These are phyloP conservation scores for Scleroderma citrinum DNA, from an alignment of 768 basidiomycete genomes.

Conservation along the genomic window DNA sequence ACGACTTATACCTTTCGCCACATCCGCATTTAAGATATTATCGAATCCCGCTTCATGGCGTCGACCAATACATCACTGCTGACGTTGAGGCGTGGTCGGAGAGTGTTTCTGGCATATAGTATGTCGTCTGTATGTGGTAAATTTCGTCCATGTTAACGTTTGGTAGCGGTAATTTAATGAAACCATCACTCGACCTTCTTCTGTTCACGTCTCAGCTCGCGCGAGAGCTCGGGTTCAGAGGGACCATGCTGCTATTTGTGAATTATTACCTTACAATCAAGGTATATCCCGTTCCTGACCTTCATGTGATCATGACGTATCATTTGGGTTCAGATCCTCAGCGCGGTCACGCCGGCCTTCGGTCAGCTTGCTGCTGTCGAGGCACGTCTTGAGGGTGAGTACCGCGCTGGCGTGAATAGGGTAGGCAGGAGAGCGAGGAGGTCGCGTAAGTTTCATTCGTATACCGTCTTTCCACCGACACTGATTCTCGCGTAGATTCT, in stretches of 20 bases:
- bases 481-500: constrained; percentile 52
- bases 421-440: constrained; percentile 90
- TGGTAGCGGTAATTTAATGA: constrained; percentile 82
- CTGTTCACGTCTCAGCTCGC: constrained; percentile 92
- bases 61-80: constrained; percentile 91
- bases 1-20: constrained; percentile 86
- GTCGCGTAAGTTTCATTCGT: constrained; percentile 58
- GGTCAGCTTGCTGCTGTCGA: constrained; percentile 85
- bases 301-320: neutral
- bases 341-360: constrained; percentile 88
- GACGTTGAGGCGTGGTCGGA: constrained; percentile 90
- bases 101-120: constrained; percentile 84
- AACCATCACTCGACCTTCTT: constrained; percentile 84
- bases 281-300: constrained; percentile 8
- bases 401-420: constrained; percentile 78
- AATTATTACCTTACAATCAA: constrained; percentile 85
- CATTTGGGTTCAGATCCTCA: constrained; percentile 46
- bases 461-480: neutral
- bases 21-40: constrained; percentile 70
- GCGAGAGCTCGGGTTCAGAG: constrained; percentile 79
- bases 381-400: constrained; percentile 86
- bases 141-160: neutral
- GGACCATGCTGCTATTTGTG: constrained; percentile 69
- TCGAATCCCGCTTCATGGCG: constrained; percentile 56
- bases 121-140: neutral